These are phyloP conservation scores for Lichtheimia ornata DNA, from an alignment of 371 early-diverging fungal genomes.

Conservation along the genomic window DNA sequence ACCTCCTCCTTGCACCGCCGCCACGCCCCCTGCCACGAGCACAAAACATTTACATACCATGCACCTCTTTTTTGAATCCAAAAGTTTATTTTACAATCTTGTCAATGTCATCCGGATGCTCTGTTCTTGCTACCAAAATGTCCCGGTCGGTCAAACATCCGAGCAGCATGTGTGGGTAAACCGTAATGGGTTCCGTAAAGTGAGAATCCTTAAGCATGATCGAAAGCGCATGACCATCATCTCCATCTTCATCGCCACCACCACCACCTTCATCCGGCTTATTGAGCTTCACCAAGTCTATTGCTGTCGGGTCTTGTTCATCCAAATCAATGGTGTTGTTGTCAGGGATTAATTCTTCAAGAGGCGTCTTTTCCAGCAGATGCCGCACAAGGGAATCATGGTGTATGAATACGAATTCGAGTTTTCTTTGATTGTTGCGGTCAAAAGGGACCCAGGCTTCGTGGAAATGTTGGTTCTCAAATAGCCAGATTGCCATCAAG, in stretches of 20 bases:
- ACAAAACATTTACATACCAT: too few relatives aligned
- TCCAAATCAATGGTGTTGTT: conserved; percentile 20
- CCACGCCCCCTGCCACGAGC: too few relatives aligned
- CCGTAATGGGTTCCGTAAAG: conserved; percentile 30
- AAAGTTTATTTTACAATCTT: too few relatives aligned
- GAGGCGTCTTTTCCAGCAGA: not conserved
- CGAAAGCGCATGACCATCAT: conserved; percentile 19
- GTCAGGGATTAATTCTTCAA: not conserved
- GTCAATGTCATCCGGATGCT: not conserved
- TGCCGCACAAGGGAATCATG: conserved; percentile 20
- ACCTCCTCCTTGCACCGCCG: too few relatives aligned
- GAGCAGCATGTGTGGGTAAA: conserved; percentile 33
- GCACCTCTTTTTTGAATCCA: too few relatives aligned
- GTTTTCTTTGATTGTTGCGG: conserved; percentile 34
- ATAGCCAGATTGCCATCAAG: conserved; percentile 35
- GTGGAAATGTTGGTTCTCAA: conserved; percentile 37
- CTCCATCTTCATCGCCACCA: too few relatives aligned
- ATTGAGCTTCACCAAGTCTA: conserved; percentile 17
- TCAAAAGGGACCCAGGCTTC: conserved; percentile 44
- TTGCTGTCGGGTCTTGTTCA: conserved; percentile 32
- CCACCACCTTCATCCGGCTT: not conserved
- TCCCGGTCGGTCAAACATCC: conserved; percentile 40
- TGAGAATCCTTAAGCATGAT: conserved; percentile 31
- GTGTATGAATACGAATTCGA: conserved; percentile 37
- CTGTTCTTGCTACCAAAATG: conserved; percentile 32